phyloP scores from a whole-genome alignment of 2,329 filamentous ascomycete genomes.

The Aspergillus luchuensis region DNA sequence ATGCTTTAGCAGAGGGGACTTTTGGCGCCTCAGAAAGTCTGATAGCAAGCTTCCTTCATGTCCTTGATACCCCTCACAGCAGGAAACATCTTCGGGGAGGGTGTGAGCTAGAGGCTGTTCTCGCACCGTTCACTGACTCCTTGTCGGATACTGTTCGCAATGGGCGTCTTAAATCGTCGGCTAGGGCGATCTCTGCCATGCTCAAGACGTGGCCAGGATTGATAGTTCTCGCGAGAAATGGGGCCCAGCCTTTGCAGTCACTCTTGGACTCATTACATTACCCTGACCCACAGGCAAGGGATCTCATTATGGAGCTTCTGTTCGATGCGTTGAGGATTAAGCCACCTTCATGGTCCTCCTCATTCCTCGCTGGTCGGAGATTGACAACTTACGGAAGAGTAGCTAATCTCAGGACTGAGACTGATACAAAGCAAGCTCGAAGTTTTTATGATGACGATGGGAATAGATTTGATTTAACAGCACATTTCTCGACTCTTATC shows the following conservation, averaged over 20 bases:
- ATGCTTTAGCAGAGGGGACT: slow-evolving; percentile 83
- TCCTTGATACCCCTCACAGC: slow-evolving; percentile 80
- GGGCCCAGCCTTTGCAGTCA: slow-evolving; percentile 81
- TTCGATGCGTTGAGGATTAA: slow-evolving; percentile 88
- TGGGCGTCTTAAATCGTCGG: slow-evolving; percentile 77
- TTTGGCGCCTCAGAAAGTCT: slow-evolving; percentile 93
- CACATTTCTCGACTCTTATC: slow-evolving; percentile 90
- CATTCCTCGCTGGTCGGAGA: slow-evolving; percentile 87
- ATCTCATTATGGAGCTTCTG: slow-evolving; percentile 84
- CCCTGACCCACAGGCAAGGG: slow-evolving; percentile 58
- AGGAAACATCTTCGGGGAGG: slow-evolving; percentile 83
- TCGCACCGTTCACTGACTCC: slow-evolving; percentile 91
- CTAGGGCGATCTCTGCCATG: slow-evolving; percentile 87
- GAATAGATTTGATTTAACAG: slow-evolving; percentile 69
- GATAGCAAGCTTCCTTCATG: slow-evolving; percentile 81
- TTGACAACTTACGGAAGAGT: slow-evolving; percentile 97
- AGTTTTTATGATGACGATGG: slow-evolving; percentile 69
- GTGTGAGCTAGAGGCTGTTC: slow-evolving; percentile 84
- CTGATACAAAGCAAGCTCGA: slow-evolving; percentile 54
- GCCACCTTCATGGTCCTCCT: slow-evolving; percentile 89
- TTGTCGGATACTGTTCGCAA: slow-evolving; percentile 57
- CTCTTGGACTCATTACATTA: slow-evolving; percentile 69
- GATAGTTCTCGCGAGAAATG: slow-evolving; percentile 83
- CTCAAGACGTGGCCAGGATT: slow-evolving; percentile 93
- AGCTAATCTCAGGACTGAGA: slow-evolving; percentile 72